Conservation (phyloP, 352 stramenopile genomes). For the Phytophthora agathidicida region DNA sequence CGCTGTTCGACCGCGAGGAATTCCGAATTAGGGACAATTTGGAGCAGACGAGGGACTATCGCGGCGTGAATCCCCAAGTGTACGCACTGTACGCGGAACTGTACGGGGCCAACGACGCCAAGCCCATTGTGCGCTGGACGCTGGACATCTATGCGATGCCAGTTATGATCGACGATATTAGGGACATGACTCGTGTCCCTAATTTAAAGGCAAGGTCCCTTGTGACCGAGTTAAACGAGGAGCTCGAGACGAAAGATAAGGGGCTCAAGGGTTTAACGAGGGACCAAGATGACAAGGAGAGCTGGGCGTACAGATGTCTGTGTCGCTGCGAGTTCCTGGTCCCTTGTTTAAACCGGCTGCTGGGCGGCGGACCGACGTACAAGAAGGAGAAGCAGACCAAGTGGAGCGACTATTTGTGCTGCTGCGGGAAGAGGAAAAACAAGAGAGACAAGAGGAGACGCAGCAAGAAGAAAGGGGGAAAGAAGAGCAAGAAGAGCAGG, state of each 20-base stretch:
- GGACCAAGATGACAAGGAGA: constrained; percentile 64
- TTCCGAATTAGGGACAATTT: constrained; percentile 69
- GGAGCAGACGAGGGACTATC: constrained; percentile 72
- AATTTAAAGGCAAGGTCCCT: constrained; percentile 69
- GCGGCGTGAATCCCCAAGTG: constrained; percentile 79
- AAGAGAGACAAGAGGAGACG: constrained; percentile 14
- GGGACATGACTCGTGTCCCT: constrained; percentile 71
- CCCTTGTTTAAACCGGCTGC: constrained; percentile 64
- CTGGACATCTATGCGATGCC: constrained; percentile 82
- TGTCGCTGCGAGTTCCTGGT: constrained; percentile 82
- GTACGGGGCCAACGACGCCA: constrained; percentile 69
- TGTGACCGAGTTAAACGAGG: constrained; percentile 67
- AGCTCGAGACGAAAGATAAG: constrained; percentile 47
- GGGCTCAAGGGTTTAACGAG: constrained; percentile 7
- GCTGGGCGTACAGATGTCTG: constrained; percentile 66
- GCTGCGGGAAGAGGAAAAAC: constrained; percentile 21
- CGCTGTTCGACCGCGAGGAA: constrained; percentile 75
- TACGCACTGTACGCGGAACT: constrained; percentile 80
- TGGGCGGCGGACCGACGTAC: constrained; percentile 76
- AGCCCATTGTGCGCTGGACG: constrained; percentile 75
- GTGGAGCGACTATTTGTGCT: constrained; percentile 22
- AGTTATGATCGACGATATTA: constrained; percentile 79
- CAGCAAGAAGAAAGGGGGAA: constrained; percentile 2
- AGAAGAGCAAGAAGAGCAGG: constrained; percentile 28
- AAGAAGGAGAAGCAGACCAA: constrained; percentile 39